Evolutionary conservation across 2,329 filamentous ascomycete species (phyloP).

Genomic region (Colletotrichum lini): DNA sequence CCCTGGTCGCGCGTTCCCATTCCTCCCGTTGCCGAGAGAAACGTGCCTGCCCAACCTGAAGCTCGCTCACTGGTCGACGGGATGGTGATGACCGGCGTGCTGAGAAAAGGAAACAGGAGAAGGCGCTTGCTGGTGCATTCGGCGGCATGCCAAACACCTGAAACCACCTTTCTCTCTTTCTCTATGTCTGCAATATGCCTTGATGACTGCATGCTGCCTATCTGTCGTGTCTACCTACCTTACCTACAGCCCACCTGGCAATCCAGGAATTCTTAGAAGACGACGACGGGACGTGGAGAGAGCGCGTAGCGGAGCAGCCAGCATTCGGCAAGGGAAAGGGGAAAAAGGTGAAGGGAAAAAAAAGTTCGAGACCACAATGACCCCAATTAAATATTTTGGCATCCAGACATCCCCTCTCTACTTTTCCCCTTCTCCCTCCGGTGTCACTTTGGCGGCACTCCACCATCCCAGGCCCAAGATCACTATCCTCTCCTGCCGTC

Average conservation of each 20-base stretch:
- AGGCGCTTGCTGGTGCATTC: constrained; percentile 28
- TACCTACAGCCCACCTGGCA: background rate
- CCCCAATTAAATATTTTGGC: constrained; percentile 41
- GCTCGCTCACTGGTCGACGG: constrained; percentile 16
- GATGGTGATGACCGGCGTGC: constrained; percentile 5
- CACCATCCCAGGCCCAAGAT: constrained; percentile 37
- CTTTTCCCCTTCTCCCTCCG: constrained; percentile 36
- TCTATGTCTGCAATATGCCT: no score
- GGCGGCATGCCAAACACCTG: background rate
- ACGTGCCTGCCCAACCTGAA: constrained; percentile 24
- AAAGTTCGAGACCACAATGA: constrained; percentile 32
- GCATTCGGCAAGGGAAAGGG: background rate
- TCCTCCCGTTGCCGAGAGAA: constrained; percentile 33
- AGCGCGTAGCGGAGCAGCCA: constrained; percentile 11
- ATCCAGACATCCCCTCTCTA: constrained; percentile 31
- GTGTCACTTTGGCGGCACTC: constrained; percentile 31
- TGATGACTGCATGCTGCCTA: no score
- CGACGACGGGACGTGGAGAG: constrained; percentile 1
- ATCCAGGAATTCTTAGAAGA: background rate
- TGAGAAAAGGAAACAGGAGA: constrained; percentile 28
- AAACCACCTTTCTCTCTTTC: no score
- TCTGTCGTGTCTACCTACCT: background rate
- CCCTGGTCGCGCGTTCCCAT: constrained; percentile 30
- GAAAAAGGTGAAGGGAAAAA: background rate
- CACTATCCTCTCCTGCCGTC: constrained; percentile 18